These are phyloP conservation scores for Boletus coccyginus DNA, from an alignment of 768 basidiomycete species.

Conservation along the genomic window DNA sequence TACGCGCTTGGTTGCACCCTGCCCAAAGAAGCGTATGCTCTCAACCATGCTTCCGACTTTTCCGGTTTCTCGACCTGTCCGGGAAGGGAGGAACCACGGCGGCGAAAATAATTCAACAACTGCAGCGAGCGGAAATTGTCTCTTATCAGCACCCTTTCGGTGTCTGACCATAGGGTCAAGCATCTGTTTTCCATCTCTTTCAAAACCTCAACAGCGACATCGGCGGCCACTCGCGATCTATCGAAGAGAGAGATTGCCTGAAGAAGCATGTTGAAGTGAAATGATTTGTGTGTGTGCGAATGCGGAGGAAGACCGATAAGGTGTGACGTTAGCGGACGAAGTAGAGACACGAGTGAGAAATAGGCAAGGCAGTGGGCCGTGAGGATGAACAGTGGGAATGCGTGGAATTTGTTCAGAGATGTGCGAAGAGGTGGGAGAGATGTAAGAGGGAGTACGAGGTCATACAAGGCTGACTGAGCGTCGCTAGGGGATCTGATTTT, in stretches of 20 bases:
- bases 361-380: constrained; percentile 47
- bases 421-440: constrained; percentile 26
- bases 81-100: neutral
- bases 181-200: constrained; percentile 46
- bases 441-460: constrained; percentile 39
- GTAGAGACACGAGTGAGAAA: constrained; percentile 45
- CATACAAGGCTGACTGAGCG: constrained; percentile 41
- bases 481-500: constrained; percentile 46
- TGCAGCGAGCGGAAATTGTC: constrained; percentile 52
- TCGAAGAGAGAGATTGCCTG: constrained; percentile 47
- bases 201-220: constrained; percentile 41
- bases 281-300: constrained; percentile 19
- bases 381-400: constrained; percentile 14
- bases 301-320: constrained; percentile 35
- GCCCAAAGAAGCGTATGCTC: constrained; percentile 17
- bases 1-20: constrained; percentile 39
- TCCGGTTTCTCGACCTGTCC: neutral
- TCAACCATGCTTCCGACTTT: constrained; percentile 18
- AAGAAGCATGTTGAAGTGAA: constrained; percentile 52
- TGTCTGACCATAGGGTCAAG: constrained; percentile 39
- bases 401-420: neutral
- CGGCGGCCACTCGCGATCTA: constrained; percentile 38
- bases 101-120: constrained; percentile 46
- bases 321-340: constrained; percentile 43
- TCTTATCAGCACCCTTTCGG: constrained; percentile 44